Conservation (phyloP, 2,329 filamentous ascomycete genomes). For the Cordyceps cateniannulata region DNA sequence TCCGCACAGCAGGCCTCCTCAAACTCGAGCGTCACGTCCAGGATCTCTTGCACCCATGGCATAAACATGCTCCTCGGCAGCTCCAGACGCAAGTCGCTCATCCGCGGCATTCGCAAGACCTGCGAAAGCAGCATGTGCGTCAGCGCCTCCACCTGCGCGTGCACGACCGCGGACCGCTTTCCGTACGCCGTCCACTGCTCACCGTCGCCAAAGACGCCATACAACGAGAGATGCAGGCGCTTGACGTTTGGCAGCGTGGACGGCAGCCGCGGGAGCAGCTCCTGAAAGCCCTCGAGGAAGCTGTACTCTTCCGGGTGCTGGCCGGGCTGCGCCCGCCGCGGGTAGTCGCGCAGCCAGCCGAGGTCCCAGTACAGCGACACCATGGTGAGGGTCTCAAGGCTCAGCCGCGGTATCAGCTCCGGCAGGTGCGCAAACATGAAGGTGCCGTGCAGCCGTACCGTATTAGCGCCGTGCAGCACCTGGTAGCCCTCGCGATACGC, state of each 20-base stretch:
- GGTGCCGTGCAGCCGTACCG: background rate
- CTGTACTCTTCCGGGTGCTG: background rate
- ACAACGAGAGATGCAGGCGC: background rate
- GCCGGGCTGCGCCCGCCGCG: background rate
- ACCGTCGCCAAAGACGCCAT: background rate
- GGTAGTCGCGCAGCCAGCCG: background rate
- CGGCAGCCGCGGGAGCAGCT: background rate
- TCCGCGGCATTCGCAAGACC: background rate
- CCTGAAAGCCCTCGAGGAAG: background rate
- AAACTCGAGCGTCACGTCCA: background rate
- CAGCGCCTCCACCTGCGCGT: background rate
- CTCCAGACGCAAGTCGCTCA: background rate
- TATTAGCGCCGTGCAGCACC: background rate
- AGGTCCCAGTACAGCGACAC: slow-evolving; percentile 2
- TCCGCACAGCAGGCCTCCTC: background rate
- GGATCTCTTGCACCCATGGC: background rate
- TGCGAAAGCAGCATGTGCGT: background rate
- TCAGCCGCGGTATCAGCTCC: background rate
- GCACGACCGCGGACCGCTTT: background rate
- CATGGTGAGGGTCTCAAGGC: background rate
- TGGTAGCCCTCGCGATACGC: background rate
- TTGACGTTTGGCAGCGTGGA: background rate
- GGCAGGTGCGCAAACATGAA: background rate
- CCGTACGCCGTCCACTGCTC: background rate
- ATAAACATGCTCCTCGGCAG: slow-evolving; percentile 1